phyloP scores from a whole-genome alignment of 495 filamentous ascomycete species.

The Wilcoxina mikolae region DNA sequence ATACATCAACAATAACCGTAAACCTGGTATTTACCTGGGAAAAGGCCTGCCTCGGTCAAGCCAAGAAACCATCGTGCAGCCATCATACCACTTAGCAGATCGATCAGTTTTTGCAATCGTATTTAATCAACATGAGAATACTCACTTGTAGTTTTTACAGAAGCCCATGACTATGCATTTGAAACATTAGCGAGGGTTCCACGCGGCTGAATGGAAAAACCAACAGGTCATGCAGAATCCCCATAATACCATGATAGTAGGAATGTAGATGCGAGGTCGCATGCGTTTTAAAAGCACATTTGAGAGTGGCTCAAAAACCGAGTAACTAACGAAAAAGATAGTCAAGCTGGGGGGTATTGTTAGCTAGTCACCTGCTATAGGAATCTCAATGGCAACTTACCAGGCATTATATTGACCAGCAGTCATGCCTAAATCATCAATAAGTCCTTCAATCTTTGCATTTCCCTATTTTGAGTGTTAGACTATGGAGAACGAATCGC shows the following conservation, averaged over 20 bases:
- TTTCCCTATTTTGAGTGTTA: conserved; percentile 49
- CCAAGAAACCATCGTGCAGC: conserved; percentile 78
- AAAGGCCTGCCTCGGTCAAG: conserved; percentile 67
- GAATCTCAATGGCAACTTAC: too few species aligned
- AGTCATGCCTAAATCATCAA: conserved; percentile 48
- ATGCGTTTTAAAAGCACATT: conserved; percentile 73
- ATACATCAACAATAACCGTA: too few species aligned
- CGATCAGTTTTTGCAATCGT: too few species aligned
- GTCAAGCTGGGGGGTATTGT: conserved; percentile 35
- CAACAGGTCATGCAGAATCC: conserved; percentile 57
- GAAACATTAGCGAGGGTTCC: too few species aligned
- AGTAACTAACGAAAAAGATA: conserved; percentile 88
- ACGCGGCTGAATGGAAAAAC: not conserved
- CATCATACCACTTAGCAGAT: conserved; percentile 69
- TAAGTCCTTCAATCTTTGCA: conserved; percentile 64
- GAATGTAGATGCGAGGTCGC: conserved; percentile 57
- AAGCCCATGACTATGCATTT: conserved; percentile 50
- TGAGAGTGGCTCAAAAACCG: conserved; percentile 71
- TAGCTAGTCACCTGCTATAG: not conserved
- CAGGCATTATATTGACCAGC: conserved; percentile 59
- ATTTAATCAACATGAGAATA: too few species aligned
- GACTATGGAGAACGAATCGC: not conserved
- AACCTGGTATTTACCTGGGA: too few species aligned
- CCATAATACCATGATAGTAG: conserved; percentile 34
- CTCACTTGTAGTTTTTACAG: conserved; percentile 56